Evolutionary conservation across 768 basidiomycete species (phyloP).

Genomic region (Gloeophyllum trabeum): DNA sequence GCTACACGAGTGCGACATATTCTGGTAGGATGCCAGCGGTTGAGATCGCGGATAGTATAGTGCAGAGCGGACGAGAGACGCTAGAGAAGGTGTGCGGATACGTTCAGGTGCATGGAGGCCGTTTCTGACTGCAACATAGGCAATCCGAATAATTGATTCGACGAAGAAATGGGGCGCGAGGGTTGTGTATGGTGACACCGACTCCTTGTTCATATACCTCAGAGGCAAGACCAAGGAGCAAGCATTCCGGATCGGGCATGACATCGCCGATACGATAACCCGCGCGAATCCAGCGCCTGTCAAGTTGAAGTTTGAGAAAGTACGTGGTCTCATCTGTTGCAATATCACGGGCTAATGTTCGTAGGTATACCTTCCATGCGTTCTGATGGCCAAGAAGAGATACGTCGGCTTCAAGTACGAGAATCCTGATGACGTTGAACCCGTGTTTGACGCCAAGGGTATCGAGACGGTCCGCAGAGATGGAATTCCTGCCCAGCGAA

Average conservation of each 20-base stretch:
- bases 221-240: slow-evolving; percentile 86
- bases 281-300: slow-evolving; percentile 80
- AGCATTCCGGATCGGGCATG: slow-evolving; percentile 86
- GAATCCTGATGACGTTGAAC: slow-evolving; percentile 62
- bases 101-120: no score
- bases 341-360: not conserved
- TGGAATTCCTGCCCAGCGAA: slow-evolving; percentile 81
- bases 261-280: slow-evolving; percentile 86
- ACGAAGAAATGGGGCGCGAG: slow-evolving; percentile 81
- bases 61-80: slow-evolving; percentile 92
- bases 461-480: slow-evolving; percentile 96
- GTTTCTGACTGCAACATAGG: slow-evolving; percentile 40
- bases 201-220: slow-evolving; percentile 90
- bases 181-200: slow-evolving; percentile 95
- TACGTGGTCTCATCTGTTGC: slow-evolving; percentile 13
- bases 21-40: slow-evolving; percentile 98
- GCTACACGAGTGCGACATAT: slow-evolving; percentile 89
- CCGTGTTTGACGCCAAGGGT: slow-evolving; percentile 91
- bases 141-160: slow-evolving; percentile 67
- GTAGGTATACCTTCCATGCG: slow-evolving; percentile 89
- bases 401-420: slow-evolving; percentile 98
- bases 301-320: slow-evolving; percentile 98
- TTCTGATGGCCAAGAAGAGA: slow-evolving; percentile 96
- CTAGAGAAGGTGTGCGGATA: slow-evolving; percentile 65
- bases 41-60: slow-evolving; percentile 96